Base-by-base conservation (phyloP, 257 asterid species). In the Primulina eburnea region DNA sequence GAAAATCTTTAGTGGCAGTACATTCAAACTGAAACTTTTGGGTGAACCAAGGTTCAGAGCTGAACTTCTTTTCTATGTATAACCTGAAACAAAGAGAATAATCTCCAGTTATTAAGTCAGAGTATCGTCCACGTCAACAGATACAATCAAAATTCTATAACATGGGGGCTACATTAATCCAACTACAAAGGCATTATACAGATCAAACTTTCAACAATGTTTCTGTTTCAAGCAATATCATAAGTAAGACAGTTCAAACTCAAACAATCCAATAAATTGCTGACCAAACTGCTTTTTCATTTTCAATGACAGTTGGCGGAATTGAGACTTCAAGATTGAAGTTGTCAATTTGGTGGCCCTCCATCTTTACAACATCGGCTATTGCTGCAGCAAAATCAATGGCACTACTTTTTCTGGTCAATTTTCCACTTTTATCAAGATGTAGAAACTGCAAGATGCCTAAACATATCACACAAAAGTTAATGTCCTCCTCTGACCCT, bases 291-390 rank as follows among this genome's bases (percentile, higher is more conserved):
- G 90, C 82, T 71, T 83, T 80, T 64, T 90, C 97, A 65, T 90
- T 90, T 73, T 88, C 92, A 30, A 73, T 71, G 50, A 92, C 79
- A 75, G 38, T 53, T 24, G 79, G 82, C n/a, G 98, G 98, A 37
- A 90, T 37, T 3, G 97, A 85, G 64, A 88, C 86, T 75, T 88
- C 96, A 59, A 92, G 88, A 75, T 86, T 83, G 79, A 88, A 92
- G 74, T 83, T 75, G 56, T 85, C 83, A 67, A 79, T 68, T 61
- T 83, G 83, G 60, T 82, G 78, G 38, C 84, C 80, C 68, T 82
- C 89, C 75, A 78, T 78, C 85, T 78, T 88, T 28, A 88, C 79
- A 73, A 26, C 78, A 70, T 88, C 88, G 14, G 77, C 81, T 67
- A 90, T 75, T 8, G 65, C 78, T 43, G 71, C 65, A 71, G 92